Evolutionary conservation across 345 rosid species (phyloP).

Genomic region (Firmiana major): DNA sequence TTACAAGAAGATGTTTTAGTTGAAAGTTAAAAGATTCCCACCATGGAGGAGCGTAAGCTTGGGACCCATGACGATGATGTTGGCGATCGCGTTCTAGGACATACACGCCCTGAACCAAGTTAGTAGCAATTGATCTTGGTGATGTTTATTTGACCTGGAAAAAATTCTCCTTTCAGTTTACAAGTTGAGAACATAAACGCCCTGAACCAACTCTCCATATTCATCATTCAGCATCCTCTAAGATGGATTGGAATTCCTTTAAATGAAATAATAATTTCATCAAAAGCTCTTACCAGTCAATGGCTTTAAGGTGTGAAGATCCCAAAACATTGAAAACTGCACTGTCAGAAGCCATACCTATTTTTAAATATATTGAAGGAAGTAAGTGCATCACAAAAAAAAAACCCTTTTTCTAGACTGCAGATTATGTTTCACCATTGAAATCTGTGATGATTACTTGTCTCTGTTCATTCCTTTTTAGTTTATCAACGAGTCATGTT

Average conservation of each 20-base stretch:
- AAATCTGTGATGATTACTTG: too few species aligned
- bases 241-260: neutral
- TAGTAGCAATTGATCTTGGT: conserved; percentile 58
- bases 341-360: conserved; percentile 22
- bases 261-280: neutral
- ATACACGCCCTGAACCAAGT: conserved; percentile 62
- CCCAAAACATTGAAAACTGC: conserved; percentile 49
- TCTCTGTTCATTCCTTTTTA: too few species aligned
- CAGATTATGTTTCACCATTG: too few species aligned
- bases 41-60: conserved; percentile 55
- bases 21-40: conserved; percentile 59
- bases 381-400: too few species aligned
- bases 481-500: too few species aligned
- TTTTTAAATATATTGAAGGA: neutral
- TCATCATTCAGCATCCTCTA: neutral
- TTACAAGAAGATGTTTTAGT: conserved; percentile 36
- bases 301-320: conserved; percentile 42
- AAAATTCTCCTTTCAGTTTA: neutral
- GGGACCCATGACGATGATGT: conserved; percentile 37
- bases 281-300: conserved; percentile 55
- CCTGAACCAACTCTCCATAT: too few species aligned
- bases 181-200: too few species aligned
- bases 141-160: conserved; percentile 45
- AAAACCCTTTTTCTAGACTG: too few species aligned
- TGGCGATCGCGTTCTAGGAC: conserved; percentile 61